Conservation (phyloP, 2,329 filamentous ascomycete genomes). For the Curvularia verruculosa region DNA sequence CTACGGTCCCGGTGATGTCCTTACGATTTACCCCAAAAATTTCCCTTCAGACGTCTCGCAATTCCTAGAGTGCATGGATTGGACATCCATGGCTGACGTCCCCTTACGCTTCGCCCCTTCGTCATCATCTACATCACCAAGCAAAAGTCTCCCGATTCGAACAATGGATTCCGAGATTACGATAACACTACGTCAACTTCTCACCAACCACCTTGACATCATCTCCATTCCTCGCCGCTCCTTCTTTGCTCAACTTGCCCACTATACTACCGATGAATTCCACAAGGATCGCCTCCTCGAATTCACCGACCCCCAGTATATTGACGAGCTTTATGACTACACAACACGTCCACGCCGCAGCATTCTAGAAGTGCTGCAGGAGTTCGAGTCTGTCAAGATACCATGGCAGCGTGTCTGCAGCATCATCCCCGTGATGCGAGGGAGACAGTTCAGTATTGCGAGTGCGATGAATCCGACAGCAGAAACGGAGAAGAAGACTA, state of each 20-base stretch:
- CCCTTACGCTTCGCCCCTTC: slow-evolving; percentile 62
- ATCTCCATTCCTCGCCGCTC: slow-evolving; percentile 85
- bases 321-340: slow-evolving; percentile 96
- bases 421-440: slow-evolving; percentile 81
- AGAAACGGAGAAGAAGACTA: slow-evolving; percentile 43
- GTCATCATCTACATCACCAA: slow-evolving; percentile 41
- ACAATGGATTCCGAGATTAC: slow-evolving; percentile 47
- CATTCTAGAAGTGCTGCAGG: slow-evolving; percentile 89
- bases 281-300: slow-evolving; percentile 85
- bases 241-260: slow-evolving; percentile 80
- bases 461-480: slow-evolving; percentile 62
- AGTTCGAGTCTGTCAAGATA: slow-evolving; percentile 84
- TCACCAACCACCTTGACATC: slow-evolving; percentile 86
- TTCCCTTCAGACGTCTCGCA: slow-evolving; percentile 78
- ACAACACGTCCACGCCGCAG: slow-evolving; percentile 87
- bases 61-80: slow-evolving; percentile 79
- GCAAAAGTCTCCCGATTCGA: slow-evolving; percentile 48
- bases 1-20: slow-evolving; percentile 76
- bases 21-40: slow-evolving; percentile 87
- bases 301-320: slow-evolving; percentile 77
- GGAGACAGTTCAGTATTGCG: slow-evolving; percentile 91
- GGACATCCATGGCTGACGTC: slow-evolving; percentile 74
- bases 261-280: slow-evolving; percentile 72
- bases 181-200: slow-evolving; percentile 73
- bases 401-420: slow-evolving; percentile 75